These are phyloP conservation scores for Cryptosporidium ubiquitum DNA, from an alignment of 169 alveolate genomes.

Conservation along the genomic window DNA sequence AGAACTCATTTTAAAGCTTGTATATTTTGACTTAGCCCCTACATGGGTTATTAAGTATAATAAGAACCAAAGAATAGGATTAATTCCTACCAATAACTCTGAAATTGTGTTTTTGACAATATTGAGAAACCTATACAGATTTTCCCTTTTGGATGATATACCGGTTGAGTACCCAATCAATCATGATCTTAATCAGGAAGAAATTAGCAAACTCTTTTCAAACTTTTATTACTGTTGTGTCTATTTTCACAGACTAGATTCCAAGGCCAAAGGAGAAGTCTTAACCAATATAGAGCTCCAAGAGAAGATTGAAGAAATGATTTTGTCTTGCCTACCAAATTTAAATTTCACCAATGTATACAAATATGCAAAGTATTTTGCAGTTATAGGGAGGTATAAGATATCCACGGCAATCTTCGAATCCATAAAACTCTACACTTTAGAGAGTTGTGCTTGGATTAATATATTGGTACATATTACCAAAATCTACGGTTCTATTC, in stretches of 20 bases:
- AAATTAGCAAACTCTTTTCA: neutral
- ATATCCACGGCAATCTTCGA: slow-evolving; percentile 14
- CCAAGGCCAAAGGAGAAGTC: neutral
- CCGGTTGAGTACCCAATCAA: neutral
- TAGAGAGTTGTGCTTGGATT: slow-evolving; percentile 33
- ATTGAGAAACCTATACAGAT: neutral
- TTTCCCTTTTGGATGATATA: neutral
- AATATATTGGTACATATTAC: neutral
- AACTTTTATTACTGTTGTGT: neutral
- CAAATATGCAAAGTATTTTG: slow-evolving; percentile 25
- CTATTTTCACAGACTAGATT: neutral
- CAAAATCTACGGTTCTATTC: neutral
- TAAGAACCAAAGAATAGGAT: neutral
- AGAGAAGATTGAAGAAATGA: neutral
- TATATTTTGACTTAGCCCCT: neutral
- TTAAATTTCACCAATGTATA: neutral
- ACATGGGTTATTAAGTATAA: neutral
- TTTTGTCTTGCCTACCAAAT: neutral
- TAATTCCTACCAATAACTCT: neutral
- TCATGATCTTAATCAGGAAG: neutral
- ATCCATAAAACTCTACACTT: neutral
- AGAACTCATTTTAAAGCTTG: neutral
- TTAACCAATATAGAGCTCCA: neutral
- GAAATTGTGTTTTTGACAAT: neutral
- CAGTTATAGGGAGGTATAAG: neutral